phyloP scores from a whole-genome alignment of 1,139 yeast species.

The Blastobotrys petasosporus region DNA sequence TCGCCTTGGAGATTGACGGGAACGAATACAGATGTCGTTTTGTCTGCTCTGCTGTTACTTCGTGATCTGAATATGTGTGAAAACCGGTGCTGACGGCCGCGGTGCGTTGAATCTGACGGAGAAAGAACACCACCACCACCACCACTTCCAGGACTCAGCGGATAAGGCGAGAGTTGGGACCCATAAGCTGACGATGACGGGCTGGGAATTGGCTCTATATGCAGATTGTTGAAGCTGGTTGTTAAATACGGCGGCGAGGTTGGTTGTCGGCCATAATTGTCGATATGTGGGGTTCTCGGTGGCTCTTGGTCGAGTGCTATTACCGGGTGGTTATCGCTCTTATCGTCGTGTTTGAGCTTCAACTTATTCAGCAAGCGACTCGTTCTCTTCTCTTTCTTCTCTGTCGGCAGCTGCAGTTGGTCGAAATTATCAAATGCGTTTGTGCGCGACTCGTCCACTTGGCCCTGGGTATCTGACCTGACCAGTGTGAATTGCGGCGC shows the following conservation, averaged over 20 bases:
- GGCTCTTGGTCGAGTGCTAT: conserved; percentile 1
- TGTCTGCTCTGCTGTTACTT: conserved; percentile 3
- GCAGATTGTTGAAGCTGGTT: too few species aligned
- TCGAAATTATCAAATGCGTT: not conserved
- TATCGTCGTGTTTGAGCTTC: too few species aligned
- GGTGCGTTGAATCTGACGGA: too few species aligned
- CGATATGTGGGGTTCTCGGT: conserved; percentile 2
- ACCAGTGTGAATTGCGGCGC: conserved; percentile 7
- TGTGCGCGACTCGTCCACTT: not conserved
- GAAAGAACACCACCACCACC: too few species aligned
- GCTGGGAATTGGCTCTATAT: too few species aligned
- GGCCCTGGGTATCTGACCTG: conserved; percentile 6
- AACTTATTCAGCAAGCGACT: conserved; percentile 1
- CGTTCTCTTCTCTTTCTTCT: too few species aligned
- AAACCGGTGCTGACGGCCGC: not conserved
- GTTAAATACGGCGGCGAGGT: too few species aligned
- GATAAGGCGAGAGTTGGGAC: too few species aligned
- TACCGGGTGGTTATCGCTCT: not conserved
- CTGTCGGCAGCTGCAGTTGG: too few species aligned
- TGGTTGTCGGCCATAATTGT: not conserved
- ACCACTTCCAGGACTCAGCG: too few species aligned
- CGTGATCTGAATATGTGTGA: conserved; percentile 4
- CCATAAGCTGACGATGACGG: too few species aligned
- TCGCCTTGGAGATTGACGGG: conserved; percentile 6
- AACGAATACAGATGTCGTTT: conserved; percentile 4